phyloP scores from a whole-genome alignment of 768 basidiomycete genomes.

The Kwoniella dendrophila region DNA sequence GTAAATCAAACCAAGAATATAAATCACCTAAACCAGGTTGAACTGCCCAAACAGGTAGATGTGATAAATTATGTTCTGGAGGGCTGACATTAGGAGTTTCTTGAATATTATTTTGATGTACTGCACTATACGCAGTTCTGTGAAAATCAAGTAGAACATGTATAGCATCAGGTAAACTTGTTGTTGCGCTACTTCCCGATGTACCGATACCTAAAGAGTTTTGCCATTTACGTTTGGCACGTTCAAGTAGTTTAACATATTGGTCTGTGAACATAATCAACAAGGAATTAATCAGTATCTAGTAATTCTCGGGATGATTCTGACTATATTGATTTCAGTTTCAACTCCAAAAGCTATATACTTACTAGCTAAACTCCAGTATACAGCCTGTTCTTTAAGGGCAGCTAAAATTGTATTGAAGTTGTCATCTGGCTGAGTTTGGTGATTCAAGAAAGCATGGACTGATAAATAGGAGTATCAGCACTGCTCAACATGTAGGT shows the following conservation, averaged over 20 bases:
- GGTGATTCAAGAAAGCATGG: slow-evolving; percentile 44
- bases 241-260: slow-evolving; percentile 51
- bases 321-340: slow-evolving; percentile 4
- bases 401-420: slow-evolving; percentile 44
- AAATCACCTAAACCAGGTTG: slow-evolving; percentile 49
- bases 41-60: slow-evolving; percentile 47
- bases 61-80: slow-evolving; percentile 35
- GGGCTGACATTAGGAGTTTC: slow-evolving; percentile 47
- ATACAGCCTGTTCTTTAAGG: slow-evolving; percentile 40
- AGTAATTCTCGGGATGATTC: background rate
- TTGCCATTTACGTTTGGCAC: slow-evolving; percentile 51
- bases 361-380: slow-evolving; percentile 52
- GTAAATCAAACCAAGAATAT: slow-evolving; percentile 52
- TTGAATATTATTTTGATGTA: slow-evolving; percentile 37
- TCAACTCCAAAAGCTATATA: background rate
- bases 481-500: background rate
- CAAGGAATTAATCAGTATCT: too few species aligned
- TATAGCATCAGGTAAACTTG: slow-evolving; percentile 50
- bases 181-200: slow-evolving; percentile 16
- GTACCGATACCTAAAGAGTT: slow-evolving; percentile 23
- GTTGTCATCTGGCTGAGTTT: slow-evolving; percentile 40
- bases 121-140: slow-evolving; percentile 49
- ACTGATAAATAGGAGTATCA: slow-evolving; percentile 29
- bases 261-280: slow-evolving; percentile 33
- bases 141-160: slow-evolving; percentile 53